Percentiles rank a stretch among this genome's conserved stretches.
phyloP scores from a whole-genome alignment of 495 filamentous ascomycete genomes.

The Neurospora sublineolata region DNA sequence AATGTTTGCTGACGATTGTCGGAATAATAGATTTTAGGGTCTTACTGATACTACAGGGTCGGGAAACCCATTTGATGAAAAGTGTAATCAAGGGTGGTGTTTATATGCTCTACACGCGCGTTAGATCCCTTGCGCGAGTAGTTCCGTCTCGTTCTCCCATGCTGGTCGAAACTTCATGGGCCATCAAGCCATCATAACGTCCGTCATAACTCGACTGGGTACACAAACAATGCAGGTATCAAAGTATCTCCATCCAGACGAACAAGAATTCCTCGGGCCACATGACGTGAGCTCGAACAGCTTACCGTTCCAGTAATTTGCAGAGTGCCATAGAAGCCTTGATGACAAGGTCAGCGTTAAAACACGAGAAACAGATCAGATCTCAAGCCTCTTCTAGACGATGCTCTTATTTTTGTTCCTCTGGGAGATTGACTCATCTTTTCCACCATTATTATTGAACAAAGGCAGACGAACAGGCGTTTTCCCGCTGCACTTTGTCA shows the following conservation, averaged over 20 bases:
- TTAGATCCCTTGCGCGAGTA: rapidly evolving
- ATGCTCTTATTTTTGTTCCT: background rate
- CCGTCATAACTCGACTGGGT: background rate
- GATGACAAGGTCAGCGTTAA: background rate
- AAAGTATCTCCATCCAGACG: background rate
- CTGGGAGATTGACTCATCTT: background rate
- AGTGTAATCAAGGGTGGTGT: background rate
- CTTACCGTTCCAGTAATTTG: background rate
- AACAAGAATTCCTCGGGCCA: background rate
- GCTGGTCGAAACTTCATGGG: background rate
- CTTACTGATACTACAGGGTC: background rate
- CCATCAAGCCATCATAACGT: background rate
- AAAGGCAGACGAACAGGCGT: background rate
- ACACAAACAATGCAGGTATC: background rate
- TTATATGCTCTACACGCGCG: background rate
- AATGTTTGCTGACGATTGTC: background rate
- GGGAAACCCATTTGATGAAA: background rate
- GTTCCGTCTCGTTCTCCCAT: background rate
- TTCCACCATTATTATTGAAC: background rate
- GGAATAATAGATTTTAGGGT: background rate
- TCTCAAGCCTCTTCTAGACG: background rate
- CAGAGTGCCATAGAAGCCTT: background rate
- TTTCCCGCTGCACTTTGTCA: background rate
- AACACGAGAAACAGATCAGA: background rate
- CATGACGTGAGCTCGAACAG: background rate